phyloP scores from a whole-genome alignment of 2,329 filamentous ascomycete genomes.

The Talaromyces sp. region DNA sequence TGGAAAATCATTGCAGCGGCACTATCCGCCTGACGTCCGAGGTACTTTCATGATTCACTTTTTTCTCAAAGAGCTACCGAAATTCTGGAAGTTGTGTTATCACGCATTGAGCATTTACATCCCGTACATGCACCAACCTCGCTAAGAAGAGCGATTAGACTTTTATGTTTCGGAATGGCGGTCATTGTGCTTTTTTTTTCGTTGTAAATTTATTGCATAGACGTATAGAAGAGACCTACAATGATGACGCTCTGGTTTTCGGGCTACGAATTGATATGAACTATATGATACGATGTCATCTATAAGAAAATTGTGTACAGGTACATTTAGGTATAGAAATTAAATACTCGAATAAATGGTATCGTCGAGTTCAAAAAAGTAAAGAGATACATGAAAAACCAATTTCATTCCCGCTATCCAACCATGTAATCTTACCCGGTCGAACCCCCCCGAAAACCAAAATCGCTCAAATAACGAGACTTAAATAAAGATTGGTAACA shows the following conservation, averaged over 20 bases:
- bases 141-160: neutral
- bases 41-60: neutral
- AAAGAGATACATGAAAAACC: neutral
- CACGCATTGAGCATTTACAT: neutral
- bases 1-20: neutral
- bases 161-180: neutral
- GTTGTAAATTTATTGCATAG: conserved; percentile 11
- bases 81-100: neutral
- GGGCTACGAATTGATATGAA: neutral
- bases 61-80: neutral
- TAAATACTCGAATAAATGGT: neutral
- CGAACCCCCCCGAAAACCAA: neutral
- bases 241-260: neutral
- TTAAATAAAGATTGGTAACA: neutral
- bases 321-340: neutral
- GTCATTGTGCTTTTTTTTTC: neutral
- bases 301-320: too few relatives aligned
- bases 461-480: neutral
- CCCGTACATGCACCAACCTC: neutral
- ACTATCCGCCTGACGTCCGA: neutral
- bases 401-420: neutral
- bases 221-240: conserved; percentile 8
- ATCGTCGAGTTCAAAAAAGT: neutral
- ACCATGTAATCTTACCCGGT: neutral
- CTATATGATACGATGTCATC: neutral